A percentile compares a stretch with the other conserved stretches of the same genome.
Conservation (phyloP, 192 early-diverging fungal genomes). For the Phycomyces blakesleeanus region DNA sequence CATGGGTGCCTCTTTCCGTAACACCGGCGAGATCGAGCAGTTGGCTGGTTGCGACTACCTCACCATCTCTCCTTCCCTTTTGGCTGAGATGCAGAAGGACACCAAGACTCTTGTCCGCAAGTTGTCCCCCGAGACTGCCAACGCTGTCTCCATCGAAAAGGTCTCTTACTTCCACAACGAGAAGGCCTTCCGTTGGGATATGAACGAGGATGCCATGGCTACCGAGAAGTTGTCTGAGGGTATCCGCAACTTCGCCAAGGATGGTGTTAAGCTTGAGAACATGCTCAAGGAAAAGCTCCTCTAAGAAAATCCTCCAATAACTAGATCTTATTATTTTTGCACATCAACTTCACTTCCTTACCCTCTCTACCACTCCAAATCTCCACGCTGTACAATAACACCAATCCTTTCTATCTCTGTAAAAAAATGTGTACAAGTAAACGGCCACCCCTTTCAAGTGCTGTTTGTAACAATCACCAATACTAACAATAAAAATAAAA, state of each 20-base stretch:
- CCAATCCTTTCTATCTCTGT: too few relatives aligned
- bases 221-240: slow-evolving; percentile 98
- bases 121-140: slow-evolving; percentile 68
- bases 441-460: too few relatives aligned
- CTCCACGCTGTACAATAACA: too few relatives aligned
- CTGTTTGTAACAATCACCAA: too few relatives aligned
- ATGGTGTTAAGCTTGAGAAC: slow-evolving; percentile 74
- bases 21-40: slow-evolving; percentile 95
- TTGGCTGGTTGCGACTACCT: slow-evolving; percentile 95
- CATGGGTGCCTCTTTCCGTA: slow-evolving; percentile 99
- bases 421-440: too few relatives aligned
- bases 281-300: slow-evolving; percentile 56
- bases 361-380: too few relatives aligned
- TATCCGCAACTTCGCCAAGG: slow-evolving; percentile 96
- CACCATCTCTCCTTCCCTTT: slow-evolving; percentile 90
- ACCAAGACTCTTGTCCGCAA: slow-evolving; percentile 66
- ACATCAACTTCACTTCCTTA: too few relatives aligned
- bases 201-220: slow-evolving; percentile 97
- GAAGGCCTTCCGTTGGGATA: slow-evolving; percentile 88
- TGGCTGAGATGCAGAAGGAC: slow-evolving; percentile 71
- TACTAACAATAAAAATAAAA: too few relatives aligned
- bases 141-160: slow-evolving; percentile 47
- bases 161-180: slow-evolving; percentile 75
- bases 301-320: neutral
- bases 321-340: too few relatives aligned